Evolutionary conservation across 345 rosid genomes (phyloP).

Genomic region (Lumnitzera littorea): DNA sequence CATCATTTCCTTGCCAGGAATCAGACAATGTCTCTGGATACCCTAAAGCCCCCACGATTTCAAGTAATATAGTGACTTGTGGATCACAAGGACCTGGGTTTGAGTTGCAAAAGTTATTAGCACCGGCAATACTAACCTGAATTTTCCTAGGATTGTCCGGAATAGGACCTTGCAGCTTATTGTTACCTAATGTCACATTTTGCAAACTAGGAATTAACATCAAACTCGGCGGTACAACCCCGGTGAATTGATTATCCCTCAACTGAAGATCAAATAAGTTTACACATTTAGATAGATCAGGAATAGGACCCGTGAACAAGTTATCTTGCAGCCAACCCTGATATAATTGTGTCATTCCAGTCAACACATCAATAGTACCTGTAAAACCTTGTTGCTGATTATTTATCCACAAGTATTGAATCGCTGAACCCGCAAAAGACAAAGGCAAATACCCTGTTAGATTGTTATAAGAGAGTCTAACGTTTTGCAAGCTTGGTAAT

Average conservation of each 20-base stretch:
- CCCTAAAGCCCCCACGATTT: slow-evolving; percentile 54
- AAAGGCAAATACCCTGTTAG: slow-evolving; percentile 58
- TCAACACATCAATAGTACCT: slow-evolving; percentile 51
- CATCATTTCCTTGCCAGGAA: slow-evolving; percentile 67
- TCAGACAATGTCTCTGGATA: slow-evolving; percentile 57
- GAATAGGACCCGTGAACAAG: slow-evolving; percentile 63
- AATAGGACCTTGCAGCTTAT: slow-evolving; percentile 65
- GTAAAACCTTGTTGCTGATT: slow-evolving; percentile 51
- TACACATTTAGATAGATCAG: slow-evolving; percentile 55
- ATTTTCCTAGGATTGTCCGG: slow-evolving; percentile 41
- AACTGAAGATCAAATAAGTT: slow-evolving; percentile 58
- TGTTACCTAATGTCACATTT: slow-evolving; percentile 51
- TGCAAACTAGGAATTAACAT: slow-evolving; percentile 28
- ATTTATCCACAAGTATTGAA: slow-evolving; percentile 61
- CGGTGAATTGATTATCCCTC: slow-evolving; percentile 66
- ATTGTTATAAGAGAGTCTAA: slow-evolving; percentile 65
- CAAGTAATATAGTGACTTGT: slow-evolving; percentile 55
- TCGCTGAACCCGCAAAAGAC: slow-evolving; percentile 34
- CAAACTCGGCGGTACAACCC: slow-evolving; percentile 44
- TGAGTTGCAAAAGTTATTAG: slow-evolving; percentile 37
- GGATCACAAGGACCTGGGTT: slow-evolving; percentile 33
- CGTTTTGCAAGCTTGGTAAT: slow-evolving; percentile 34
- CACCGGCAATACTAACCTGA: slow-evolving; percentile 12
- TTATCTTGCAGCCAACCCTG: slow-evolving; percentile 74
- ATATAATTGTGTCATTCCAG: slow-evolving; percentile 41